These are phyloP conservation scores for Pseudogymnoascus sp. DNA, from an alignment of 2,329 filamentous ascomycete genomes.

Conservation along the genomic window DNA sequence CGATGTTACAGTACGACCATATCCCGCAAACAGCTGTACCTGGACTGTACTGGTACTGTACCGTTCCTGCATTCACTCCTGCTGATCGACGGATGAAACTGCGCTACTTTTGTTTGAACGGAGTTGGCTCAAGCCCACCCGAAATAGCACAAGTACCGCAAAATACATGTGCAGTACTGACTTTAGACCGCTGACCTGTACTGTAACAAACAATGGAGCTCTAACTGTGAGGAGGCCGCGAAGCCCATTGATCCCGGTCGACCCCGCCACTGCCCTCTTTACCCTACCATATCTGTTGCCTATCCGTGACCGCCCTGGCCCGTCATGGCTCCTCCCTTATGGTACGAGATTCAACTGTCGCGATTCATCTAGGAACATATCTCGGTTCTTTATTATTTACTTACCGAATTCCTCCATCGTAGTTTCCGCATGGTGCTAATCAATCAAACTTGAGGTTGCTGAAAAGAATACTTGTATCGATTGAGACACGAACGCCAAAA, in stretches of 20 bases:
- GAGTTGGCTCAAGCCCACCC: background rate
- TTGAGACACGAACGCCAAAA: background rate
- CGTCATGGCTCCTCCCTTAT: background rate
- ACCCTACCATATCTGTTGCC: background rate
- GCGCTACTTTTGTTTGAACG: background rate
- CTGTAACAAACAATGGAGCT: background rate
- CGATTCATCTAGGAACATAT: conserved; percentile 6
- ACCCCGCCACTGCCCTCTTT: conserved; percentile 1
- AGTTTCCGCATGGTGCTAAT: background rate
- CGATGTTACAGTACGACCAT: background rate
- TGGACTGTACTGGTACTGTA: background rate
- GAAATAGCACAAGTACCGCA: background rate
- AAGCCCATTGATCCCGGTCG: background rate
- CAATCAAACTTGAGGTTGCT: background rate
- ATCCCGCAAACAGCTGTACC: background rate
- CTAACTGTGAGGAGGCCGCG: background rate
- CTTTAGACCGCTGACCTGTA: background rate
- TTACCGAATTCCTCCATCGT: background rate
- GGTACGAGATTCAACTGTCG: conserved; percentile 4
- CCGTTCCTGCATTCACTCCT: conserved; percentile 1
- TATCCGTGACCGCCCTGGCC: background rate
- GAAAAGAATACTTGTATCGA: background rate
- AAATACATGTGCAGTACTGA: conserved; percentile 1
- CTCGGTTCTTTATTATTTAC: background rate
- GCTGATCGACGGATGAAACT: background rate